Evolutionary conservation across 305 asterid genomes (phyloP).

Genomic region (Fraxinus sp.): DNA sequence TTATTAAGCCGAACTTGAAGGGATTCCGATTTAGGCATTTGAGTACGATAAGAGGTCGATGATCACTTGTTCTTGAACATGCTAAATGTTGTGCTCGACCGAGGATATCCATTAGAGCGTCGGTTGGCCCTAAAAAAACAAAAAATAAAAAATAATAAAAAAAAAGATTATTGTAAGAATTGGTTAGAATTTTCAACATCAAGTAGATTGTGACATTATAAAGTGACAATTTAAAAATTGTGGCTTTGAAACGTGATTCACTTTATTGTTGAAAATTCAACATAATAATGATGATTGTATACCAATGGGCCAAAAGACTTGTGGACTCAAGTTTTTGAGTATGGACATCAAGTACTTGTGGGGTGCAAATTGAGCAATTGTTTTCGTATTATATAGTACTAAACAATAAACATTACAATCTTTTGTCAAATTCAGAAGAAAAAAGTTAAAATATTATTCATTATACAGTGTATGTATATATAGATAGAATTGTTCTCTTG

Average conservation of each 20-base stretch:
- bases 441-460: too few relatives aligned
- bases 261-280: neutral
- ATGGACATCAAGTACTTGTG: neutral
- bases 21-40: conserved; percentile 36
- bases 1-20: conserved; percentile 39
- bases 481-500: too few relatives aligned
- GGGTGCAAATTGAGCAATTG: neutral
- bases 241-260: neutral
- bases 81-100: conserved; percentile 28
- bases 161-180: neutral
- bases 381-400: too few relatives aligned
- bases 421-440: too few relatives aligned
- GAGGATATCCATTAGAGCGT: conserved; percentile 7
- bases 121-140: conserved; percentile 8
- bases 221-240: neutral
- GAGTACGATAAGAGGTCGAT: conserved; percentile 25
- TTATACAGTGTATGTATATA: too few relatives aligned
- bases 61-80: conserved; percentile 32
- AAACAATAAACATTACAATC: too few relatives aligned
- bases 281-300: neutral
- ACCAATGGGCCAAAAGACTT: neutral
- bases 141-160: too few relatives aligned
- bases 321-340: neutral
- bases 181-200: neutral
- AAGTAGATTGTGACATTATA: neutral